These are phyloP conservation scores for Aspergillus intermedius DNA, from an alignment of 2,329 filamentous ascomycete genomes.

Conservation along the genomic window DNA sequence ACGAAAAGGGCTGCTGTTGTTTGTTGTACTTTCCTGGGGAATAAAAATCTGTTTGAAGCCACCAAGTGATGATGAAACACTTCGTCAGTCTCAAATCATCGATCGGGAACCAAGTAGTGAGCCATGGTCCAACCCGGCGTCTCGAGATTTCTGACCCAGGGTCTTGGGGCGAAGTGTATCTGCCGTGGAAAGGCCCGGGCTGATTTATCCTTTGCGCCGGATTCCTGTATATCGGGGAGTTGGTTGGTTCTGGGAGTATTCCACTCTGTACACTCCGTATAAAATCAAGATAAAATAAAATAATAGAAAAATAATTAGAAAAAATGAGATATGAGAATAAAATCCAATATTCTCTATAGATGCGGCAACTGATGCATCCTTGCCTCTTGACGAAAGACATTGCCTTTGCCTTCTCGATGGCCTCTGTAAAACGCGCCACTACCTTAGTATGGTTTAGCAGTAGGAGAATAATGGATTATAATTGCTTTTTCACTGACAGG, in stretches of 20 bases:
- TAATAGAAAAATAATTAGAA: no score
- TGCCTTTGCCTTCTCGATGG: background rate
- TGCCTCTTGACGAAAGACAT: background rate
- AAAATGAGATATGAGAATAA: no score
- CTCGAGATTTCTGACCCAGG: conserved; percentile 13
- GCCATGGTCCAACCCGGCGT: conserved; percentile 18
- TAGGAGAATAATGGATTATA: background rate
- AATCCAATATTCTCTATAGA: background rate
- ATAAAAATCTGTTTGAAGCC: conserved; percentile 3
- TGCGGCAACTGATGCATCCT: background rate
- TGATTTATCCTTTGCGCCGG: no score
- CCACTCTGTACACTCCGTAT: no score
- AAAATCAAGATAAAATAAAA: no score
- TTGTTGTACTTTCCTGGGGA: background rate
- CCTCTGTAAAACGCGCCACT: background rate
- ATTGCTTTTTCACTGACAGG: background rate
- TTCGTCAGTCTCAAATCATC: conserved; percentile 27
- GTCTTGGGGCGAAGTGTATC: conserved; percentile 13
- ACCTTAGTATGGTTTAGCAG: background rate
- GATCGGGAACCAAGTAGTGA: conserved; percentile 7
- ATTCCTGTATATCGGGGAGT: no score
- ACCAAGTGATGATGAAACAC: conserved; percentile 19
- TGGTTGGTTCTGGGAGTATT: no score
- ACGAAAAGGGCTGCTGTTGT: no score
- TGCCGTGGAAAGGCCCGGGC: background rate